Base-by-base conservation (phyloP, 768 basidiomycete genomes). In the Russula dissimulans region DNA sequence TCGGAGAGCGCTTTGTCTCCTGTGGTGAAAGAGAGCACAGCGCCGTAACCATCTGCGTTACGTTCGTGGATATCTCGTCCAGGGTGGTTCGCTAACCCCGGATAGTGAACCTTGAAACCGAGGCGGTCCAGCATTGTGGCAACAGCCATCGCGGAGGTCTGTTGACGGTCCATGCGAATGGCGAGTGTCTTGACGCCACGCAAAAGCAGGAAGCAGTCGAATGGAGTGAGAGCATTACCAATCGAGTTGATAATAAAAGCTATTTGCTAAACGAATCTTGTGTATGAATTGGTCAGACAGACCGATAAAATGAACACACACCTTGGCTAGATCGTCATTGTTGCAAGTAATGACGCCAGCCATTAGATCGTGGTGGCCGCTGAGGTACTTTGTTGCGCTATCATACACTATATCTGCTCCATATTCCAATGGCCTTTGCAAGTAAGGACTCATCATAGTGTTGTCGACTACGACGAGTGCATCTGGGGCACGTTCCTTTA, bases 391-490 rank as follows among this genome's bases (percentile, higher is more conserved):
- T 26, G 97, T 98, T 10, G 86, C 97, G 60, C 92, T 95, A 73
- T 99, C 97, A 69, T 99, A 99, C 9, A 97, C 95, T 57, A 99
- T 84, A 70, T 99, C 97, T 50, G 91, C 91, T 15, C 95, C 97
- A 54, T 97, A 87, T 68, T 98, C 93, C 41, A 98, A 81, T 11
- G 97, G 97, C 59, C 95, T 77, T 70, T 95, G 94, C 8, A 98
- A 78, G 73, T 97, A 98, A 15, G 97, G 95, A 69, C 94, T 97
- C 95, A 98, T 97, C 97, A 98, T 98, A 61, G 97, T 98, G 71
- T 99, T 98, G 72, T 98, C 97, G 22, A 93, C 92, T 41, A 95
- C 89, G 55, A 95, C 76, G 66, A 93, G 67, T 2, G 92, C 93
- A 68, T 89, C 81, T 8, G 87, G 86, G 17, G 87, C 87, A 51